These are phyloP conservation scores for Arthrobotrys megalospora DNA, from an alignment of 2,329 filamentous ascomycete species.

Conservation along the genomic window DNA sequence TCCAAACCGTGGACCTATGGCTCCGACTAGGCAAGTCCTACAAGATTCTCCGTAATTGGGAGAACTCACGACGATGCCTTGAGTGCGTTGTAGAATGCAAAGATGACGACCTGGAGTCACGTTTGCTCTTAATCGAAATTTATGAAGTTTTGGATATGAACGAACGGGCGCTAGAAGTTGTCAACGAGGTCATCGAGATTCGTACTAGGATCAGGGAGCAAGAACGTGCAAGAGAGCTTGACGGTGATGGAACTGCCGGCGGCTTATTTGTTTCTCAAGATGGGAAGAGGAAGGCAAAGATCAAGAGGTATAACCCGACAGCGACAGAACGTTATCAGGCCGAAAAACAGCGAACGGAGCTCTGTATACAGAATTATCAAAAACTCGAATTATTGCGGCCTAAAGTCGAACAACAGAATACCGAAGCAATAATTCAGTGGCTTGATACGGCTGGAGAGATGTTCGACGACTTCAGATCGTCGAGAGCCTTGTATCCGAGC, in stretches of 20 bases:
- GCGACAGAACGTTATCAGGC: slow-evolving; percentile 65
- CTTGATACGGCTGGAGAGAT: slow-evolving; percentile 74
- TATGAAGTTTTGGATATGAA: slow-evolving; percentile 82
- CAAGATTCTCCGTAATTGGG: slow-evolving; percentile 72
- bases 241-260: slow-evolving; percentile 12
- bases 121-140: slow-evolving; percentile 70
- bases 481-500: slow-evolving; percentile 74
- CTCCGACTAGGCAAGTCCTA: slow-evolving; percentile 79
- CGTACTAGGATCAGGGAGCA: slow-evolving; percentile 69
- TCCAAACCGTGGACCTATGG: slow-evolving; percentile 72
- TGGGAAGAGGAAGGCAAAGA: slow-evolving; percentile 44
- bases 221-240: slow-evolving; percentile 61
- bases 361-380: slow-evolving; percentile 69
- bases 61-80: slow-evolving; percentile 48
- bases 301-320: slow-evolving; percentile 48
- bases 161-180: slow-evolving; percentile 82
- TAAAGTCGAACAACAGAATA: slow-evolving; percentile 70
- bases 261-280: slow-evolving; percentile 39
- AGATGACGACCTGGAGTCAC: slow-evolving; percentile 48
- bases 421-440: slow-evolving; percentile 72
- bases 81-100: slow-evolving; percentile 58
- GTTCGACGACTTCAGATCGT: slow-evolving; percentile 75
- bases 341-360: slow-evolving; percentile 67
- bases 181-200: slow-evolving; percentile 81
- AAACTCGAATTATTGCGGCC: slow-evolving; percentile 70